Conservation (phyloP, 805 yeast genomes). For the Kluyveromyces aestuarii region DNA sequence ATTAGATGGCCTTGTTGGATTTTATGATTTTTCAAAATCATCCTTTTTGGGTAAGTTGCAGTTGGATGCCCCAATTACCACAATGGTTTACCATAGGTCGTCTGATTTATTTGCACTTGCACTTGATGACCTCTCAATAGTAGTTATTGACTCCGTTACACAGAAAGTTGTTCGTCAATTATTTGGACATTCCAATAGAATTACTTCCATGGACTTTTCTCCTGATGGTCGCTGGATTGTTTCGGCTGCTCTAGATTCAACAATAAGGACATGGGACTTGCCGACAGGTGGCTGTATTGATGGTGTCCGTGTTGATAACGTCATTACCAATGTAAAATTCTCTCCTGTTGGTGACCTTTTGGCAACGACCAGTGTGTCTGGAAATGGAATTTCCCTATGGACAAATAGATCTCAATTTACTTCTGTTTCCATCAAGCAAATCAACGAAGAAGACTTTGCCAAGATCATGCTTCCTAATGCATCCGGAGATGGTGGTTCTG, state of each 20-base stretch:
- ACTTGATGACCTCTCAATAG: slow-evolving; percentile 77
- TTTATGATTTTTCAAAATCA: slow-evolving; percentile 73
- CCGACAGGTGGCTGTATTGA: slow-evolving; percentile 97
- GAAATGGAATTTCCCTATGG: slow-evolving; percentile 89
- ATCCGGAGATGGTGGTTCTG: slow-evolving; percentile 68
- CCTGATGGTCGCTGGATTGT: slow-evolving; percentile 96
- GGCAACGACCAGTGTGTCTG: slow-evolving; percentile 87
- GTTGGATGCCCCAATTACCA: slow-evolving; percentile 69
- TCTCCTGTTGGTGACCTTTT: slow-evolving; percentile 84
- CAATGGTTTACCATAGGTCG: slow-evolving; percentile 65
- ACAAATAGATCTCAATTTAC: slow-evolving; percentile 79
- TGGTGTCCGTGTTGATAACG: slow-evolving; percentile 67
- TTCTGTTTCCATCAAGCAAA: slow-evolving; percentile 63
- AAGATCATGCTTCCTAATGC: slow-evolving; percentile 58
- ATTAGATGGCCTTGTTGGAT: slow-evolving; percentile 81
- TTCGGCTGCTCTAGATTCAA: slow-evolving; percentile 72
- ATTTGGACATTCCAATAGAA: slow-evolving; percentile 82
- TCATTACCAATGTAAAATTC: slow-evolving; percentile 72
- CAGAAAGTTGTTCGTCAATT: slow-evolving; percentile 77
- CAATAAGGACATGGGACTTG: slow-evolving; percentile 92
- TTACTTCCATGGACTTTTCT: slow-evolving; percentile 81
- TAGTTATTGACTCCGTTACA: slow-evolving; percentile 73
- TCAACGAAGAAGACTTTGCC: slow-evolving; percentile 68
- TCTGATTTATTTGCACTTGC: slow-evolving; percentile 82
- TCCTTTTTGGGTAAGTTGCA: slow-evolving; percentile 56